Percentiles rank a stretch among this genome's conserved stretches.
Evolutionary conservation across 1,284 basidiomycete species (phyloP).

Genomic region (Ceratobasidium sp.): DNA sequence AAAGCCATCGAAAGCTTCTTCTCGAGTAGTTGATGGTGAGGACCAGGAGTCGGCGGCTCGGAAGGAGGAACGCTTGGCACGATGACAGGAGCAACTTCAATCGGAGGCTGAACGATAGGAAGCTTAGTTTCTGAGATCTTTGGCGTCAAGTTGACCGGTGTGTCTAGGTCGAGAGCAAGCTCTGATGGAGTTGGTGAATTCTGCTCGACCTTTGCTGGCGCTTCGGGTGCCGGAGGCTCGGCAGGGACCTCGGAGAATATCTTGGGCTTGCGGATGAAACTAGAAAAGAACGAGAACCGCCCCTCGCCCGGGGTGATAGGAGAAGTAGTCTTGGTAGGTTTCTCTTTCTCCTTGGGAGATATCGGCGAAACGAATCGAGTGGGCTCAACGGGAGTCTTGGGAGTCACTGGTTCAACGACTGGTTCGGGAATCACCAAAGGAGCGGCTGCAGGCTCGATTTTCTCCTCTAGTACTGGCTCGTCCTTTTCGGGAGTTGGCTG

Average conservation of each 20-base stretch:
- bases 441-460: background rate
- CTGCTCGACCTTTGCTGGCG: background rate
- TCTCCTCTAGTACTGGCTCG: background rate
- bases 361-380: background rate
- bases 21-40: slow-evolving; percentile 12
- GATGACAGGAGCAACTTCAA: background rate
- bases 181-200: slow-evolving; percentile 4
- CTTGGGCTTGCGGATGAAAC: background rate
- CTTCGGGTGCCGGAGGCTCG: background rate
- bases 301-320: slow-evolving; percentile 15
- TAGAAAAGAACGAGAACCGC: background rate
- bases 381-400: background rate
- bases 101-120: background rate
- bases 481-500: background rate
- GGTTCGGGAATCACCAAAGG: background rate
- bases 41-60: background rate
- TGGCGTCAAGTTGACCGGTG: slow-evolving; percentile 24
- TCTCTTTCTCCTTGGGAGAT: slow-evolving; percentile 30
- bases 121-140: slow-evolving; percentile 14
- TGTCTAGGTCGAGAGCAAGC: background rate
- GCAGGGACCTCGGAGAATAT: background rate
- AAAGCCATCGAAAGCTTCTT: slow-evolving; percentile 23
- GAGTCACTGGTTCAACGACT: background rate
- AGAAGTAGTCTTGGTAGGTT: background rate
- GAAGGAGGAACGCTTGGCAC: background rate